Conservation (phyloP, 441 rosid genomes). For the Jatropha multifida region DNA sequence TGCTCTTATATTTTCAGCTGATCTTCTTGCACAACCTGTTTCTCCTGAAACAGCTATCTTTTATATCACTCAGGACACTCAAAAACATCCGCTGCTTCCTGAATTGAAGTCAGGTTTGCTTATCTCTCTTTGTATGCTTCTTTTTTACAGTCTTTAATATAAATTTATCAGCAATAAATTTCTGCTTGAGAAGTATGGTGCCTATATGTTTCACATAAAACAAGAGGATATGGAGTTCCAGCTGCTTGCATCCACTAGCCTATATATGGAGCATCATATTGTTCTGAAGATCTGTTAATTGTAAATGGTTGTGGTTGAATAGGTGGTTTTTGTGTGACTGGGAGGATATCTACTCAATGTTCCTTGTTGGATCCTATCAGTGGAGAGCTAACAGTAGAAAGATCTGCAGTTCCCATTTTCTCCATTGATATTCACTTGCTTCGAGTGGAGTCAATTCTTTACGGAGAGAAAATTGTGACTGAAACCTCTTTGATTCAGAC, state of each 20-base stretch:
- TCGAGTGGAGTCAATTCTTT: constrained; percentile 67
- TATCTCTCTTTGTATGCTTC: constrained; percentile 3
- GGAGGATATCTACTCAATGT: constrained; percentile 68
- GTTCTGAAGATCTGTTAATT: constrained; percentile 9
- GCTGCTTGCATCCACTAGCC: neutral
- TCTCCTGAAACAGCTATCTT: constrained; percentile 80
- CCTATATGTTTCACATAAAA: neutral
- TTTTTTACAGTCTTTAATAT: neutral
- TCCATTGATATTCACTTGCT: constrained; percentile 78
- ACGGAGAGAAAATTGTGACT: constrained; percentile 72
- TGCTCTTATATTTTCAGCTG: constrained; percentile 43
- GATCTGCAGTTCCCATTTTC: constrained; percentile 63
- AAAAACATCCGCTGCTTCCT: constrained; percentile 80
- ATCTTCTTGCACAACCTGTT: constrained; percentile 59
- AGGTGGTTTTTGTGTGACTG: constrained; percentile 87
- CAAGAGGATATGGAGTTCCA: constrained; percentile 6
- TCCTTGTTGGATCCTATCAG: constrained; percentile 69
- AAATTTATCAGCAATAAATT: constrained; percentile 1
- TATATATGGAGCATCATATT: neutral
- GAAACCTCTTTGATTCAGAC: constrained; percentile 91
- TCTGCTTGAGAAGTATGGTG: neutral
- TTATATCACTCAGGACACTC: constrained; percentile 88
- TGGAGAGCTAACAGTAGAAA: constrained; percentile 78
- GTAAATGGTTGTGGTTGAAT: constrained; percentile 26
- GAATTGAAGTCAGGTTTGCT: constrained; percentile 66